A percentile compares a stretch with the other conserved stretches of the same genome.
Evolutionary conservation across 768 basidiomycete genomes (phyloP).

Genomic region (Lentinula detonsa): DNA sequence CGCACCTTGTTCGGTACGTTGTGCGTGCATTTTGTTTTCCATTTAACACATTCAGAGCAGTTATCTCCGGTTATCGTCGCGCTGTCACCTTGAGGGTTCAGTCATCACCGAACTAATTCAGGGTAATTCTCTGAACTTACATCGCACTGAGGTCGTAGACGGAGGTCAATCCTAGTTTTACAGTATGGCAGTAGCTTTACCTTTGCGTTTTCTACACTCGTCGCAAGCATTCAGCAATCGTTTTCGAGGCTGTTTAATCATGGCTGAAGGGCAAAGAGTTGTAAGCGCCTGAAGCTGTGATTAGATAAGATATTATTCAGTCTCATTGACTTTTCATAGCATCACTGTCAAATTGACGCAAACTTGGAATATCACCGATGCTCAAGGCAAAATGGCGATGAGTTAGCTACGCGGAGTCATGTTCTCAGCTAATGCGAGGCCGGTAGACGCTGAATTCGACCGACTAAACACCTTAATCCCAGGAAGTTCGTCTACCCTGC

Average conservation of each 20-base stretch:
- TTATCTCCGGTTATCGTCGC: conserved; percentile 30
- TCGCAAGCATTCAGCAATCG: conserved; percentile 54
- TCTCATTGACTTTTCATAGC: too few relatives aligned
- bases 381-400: too few relatives aligned
- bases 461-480: too few relatives aligned
- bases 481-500: too few relatives aligned
- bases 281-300: not conserved
- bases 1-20: not conserved
- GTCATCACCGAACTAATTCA: not conserved
- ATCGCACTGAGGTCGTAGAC: conserved; percentile 32
- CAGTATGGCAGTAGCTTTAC: conserved; percentile 10
- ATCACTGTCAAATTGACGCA: too few relatives aligned
- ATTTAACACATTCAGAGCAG: conserved; percentile 35
- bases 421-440: too few relatives aligned
- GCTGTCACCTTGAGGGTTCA: conserved; percentile 30
- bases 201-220: conserved; percentile 58
- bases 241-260: not conserved
- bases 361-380: too few relatives aligned
- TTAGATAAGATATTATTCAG: too few relatives aligned
- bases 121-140: conserved; percentile 22
- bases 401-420: too few relatives aligned
- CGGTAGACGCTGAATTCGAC: not conserved
- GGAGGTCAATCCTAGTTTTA: not conserved
- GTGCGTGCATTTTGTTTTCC: conserved; percentile 16
- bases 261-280: not conserved